A percentile compares a stretch with the other conserved stretches of the same genome.
Evolutionary conservation across 306 rosid species (phyloP).

Genomic region (Prunus padus): DNA sequence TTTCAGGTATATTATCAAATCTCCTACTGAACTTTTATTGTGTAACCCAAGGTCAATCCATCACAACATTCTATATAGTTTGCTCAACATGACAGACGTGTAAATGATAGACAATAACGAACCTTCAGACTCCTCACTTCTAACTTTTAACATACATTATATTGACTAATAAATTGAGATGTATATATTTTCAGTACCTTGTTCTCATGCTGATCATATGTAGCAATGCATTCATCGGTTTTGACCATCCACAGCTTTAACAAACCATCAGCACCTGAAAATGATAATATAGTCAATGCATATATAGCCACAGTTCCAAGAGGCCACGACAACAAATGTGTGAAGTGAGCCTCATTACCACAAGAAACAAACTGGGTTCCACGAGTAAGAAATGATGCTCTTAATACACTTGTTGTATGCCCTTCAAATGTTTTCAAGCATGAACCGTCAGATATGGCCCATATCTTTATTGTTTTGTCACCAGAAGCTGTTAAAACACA

Average conservation of each 20-base stretch:
- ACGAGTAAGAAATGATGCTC: constrained; percentile 87
- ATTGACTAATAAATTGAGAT: neutral
- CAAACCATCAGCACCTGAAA: constrained; percentile 90
- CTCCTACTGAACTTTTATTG: neutral
- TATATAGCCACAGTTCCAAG: neutral
- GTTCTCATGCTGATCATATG: constrained; percentile 88
- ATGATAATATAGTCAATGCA: neutral
- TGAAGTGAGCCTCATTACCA: constrained; percentile 44
- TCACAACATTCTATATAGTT: neutral
- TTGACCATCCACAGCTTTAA: constrained; percentile 91
- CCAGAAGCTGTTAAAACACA: constrained; percentile 96
- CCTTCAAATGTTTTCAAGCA: constrained; percentile 97
- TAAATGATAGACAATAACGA: neutral
- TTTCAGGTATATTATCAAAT: neutral
- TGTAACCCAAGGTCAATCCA: neutral
- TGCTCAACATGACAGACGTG: neutral
- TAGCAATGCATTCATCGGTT: constrained; percentile 78
- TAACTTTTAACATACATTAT: neutral
- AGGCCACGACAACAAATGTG: neutral
- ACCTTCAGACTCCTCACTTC: neutral
- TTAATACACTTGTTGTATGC: constrained; percentile 81
- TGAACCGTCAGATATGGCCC: constrained; percentile 91
- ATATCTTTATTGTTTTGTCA: constrained; percentile 87
- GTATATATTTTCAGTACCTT: constrained; percentile 48
- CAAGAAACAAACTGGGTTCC: constrained; percentile 89